Base-by-base conservation (phyloP, 2,329 filamentous ascomycete genomes). In the Raffaelea arxii region DNA sequence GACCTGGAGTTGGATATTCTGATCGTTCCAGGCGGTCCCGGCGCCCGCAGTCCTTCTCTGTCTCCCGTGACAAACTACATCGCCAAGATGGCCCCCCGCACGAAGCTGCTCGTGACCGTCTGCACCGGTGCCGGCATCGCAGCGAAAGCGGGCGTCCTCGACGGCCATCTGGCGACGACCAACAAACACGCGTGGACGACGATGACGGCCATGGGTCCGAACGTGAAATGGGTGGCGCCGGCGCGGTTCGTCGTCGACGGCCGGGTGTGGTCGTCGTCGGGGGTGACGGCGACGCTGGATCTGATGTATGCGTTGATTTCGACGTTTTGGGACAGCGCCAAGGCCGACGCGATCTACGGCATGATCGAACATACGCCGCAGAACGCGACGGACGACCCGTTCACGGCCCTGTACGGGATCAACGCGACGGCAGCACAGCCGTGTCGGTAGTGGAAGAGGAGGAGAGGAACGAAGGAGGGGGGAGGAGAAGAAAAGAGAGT, bases 231-330 rank as follows among this genome's bases (percentile, higher is more conserved):
- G 82, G 68, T 80, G 23, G 62, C 67, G 0, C 67, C 70, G 24
- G 82, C 82, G 19, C 68, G 82, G 35, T 86, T 78, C 75, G 75
- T 83, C 0, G 64, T 69, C 0, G 80, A 85, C 60, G 80, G 76
- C 4, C 80, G 83, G 48, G 64, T 84, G 7, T 86, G 81, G 80
- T 78, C 75, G 4, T 76, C 75, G 2, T 80, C 77, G 0, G 81
- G 82, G 43, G 62, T 66, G 51, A 25, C 44, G 27, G 25, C 53
- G 6, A 49, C 50, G 9, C 43, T 54, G n/a, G 53, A 55, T 21
- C 37, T 52, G 10, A 32, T 38, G 6, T 52, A 50, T 35, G 47
- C 47, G 10, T 54, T 51, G 64, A 39, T 39, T 6, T n/a, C 19
- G 37, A 9, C 37, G n/a, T n/a, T n/a, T n/a, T n/a, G n/a, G n/a